phyloP scores from a whole-genome alignment of 2,329 filamentous ascomycete genomes.

The Acephala macrosclerotiorum region DNA sequence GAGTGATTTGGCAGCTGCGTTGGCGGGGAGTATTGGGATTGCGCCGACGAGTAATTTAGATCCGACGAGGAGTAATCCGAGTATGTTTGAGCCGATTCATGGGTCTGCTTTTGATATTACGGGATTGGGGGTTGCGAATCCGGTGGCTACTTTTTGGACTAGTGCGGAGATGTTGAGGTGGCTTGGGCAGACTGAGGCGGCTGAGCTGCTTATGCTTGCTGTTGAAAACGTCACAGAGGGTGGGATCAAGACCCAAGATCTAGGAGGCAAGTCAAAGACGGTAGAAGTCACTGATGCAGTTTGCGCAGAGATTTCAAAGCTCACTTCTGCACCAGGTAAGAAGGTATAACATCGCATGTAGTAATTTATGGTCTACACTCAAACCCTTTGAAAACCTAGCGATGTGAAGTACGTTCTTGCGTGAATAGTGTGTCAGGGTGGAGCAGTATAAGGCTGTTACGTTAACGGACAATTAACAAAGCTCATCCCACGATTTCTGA shows the following conservation, averaged over 20 bases:
- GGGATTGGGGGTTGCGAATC: slow-evolving; percentile 63
- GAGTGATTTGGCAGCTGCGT: slow-evolving; percentile 72
- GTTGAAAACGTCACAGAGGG: slow-evolving; percentile 61
- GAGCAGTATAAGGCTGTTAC: too few species aligned
- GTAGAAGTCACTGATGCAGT: slow-evolving; percentile 38
- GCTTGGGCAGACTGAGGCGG: slow-evolving; percentile 61
- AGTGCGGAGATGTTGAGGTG: slow-evolving; percentile 64
- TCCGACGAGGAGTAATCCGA: slow-evolving; percentile 59
- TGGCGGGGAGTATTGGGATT: slow-evolving; percentile 76
- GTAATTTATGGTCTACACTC: too few species aligned
- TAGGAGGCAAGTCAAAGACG: slow-evolving; percentile 52
- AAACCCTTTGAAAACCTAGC: too few species aligned
- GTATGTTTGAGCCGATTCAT: slow-evolving; percentile 69
- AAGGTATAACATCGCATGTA: too few species aligned
- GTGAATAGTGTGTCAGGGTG: too few species aligned
- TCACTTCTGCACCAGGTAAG: background rate
- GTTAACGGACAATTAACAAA: too few species aligned
- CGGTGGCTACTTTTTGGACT: slow-evolving; percentile 65
- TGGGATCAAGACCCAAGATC: slow-evolving; percentile 59
- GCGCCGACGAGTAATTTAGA: slow-evolving; percentile 75
- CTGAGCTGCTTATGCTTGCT: slow-evolving; percentile 55
- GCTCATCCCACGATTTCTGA: too few species aligned
- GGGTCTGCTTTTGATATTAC: slow-evolving; percentile 66
- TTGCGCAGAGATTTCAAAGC: slow-evolving; percentile 36
- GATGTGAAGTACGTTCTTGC: too few species aligned